Evolutionary conservation across 2,329 filamentous ascomycete genomes (phyloP), one percentile per base, ranked within the genome.

Genomic region (Phialophora expanda): DNA sequence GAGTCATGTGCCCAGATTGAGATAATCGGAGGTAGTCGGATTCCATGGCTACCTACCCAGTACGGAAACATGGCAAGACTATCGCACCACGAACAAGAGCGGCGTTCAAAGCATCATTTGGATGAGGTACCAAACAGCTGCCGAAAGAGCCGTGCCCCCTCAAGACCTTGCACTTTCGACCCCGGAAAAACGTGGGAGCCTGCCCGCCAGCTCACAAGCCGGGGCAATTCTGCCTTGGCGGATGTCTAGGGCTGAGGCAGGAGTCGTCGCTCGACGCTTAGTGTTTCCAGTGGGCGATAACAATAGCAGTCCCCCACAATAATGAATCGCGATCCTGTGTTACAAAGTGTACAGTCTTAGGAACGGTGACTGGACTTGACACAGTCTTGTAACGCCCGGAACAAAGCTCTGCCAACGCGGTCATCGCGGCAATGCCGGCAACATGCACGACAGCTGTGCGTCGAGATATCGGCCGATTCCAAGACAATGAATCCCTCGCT

Each of bases 201-300:
- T 50, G 26, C 24, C 24, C 22, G 30, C 30, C 48, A n/a, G 30
- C 28, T 20, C n/a, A 17, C 24, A 55, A 7, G 17, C 26, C 44
- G 14, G 20, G 32, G 48, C 38, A 44, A 53, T 11, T 61, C 58
- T 26, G 30, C 58, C 48, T 54, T 30, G 30, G 61, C 17, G 50
- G 60, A 56, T 62, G 60, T 55, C 53, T 38, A 34, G 53, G 53
- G 51, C 59, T 44, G 48, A 57, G 22, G 32, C 34, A 22, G 44
- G 41, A n/a, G 9, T 22, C 11, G 9, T 20, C 30, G 14, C n/a
- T 56, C 24, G 11, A n/a, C 44, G 24, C 38, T 34, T 28, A 26
- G 38, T 44, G 38, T 44, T 44, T 17, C 38, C 38, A n/a, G 38
- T 1, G 38, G 7, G 38, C 17, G 38, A 20, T 44, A 44, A 44